Evolutionary conservation across 2,329 filamentous ascomycete species (phyloP), one percentile per base, ranked within the genome.

Genomic region (Nothophoma quercina): DNA sequence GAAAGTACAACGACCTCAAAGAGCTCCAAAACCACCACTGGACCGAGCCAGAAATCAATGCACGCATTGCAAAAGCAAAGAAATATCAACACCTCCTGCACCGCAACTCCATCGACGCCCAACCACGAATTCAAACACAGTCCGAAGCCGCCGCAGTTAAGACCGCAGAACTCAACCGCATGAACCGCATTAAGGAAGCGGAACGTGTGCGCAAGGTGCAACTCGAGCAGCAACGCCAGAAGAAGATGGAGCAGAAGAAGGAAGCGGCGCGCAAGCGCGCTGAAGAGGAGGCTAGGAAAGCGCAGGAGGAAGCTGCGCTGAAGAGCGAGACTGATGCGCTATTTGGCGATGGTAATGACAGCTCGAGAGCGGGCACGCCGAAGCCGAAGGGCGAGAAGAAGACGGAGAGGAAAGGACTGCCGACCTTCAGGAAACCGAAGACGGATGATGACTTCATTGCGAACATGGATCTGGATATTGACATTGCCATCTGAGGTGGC

Each of bases 371-470:
- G 78, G 62, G 42, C 13, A 70, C 68, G 5, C 68, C 68, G 47
- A 85, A 83, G 73, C 75, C 76, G 55, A 71, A 73, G 59, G 72
- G 74, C 57, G 81, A 82, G 56, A 81, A 86, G 62, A 85, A 83
- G 75, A 72, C 75, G 33, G 77, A 78, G 63, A 69, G 74, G 52
- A 82, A 82, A 28, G 82, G 83, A 1, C 70, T 84, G 59, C 86
- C 86, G 10, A 89, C 91, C 40, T 90, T 93, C 68, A 87, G 81
- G 62, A 83, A 90, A 76, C 87, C 88, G 23, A 84, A 92, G 51
- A 88, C 89, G 80, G 93, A 96, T 57, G 95, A 98, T 69, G 95
- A 98, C 69, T 89, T 97, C 49, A 93, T 98, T 73, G 92, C 89
- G 1, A 84, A 87, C 21, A 79, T 98, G 79, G 95, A 98, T 72